Evolutionary conservation across 2,329 filamentous ascomycete genomes (phyloP).

Genomic region (Apiospora hydei): DNA sequence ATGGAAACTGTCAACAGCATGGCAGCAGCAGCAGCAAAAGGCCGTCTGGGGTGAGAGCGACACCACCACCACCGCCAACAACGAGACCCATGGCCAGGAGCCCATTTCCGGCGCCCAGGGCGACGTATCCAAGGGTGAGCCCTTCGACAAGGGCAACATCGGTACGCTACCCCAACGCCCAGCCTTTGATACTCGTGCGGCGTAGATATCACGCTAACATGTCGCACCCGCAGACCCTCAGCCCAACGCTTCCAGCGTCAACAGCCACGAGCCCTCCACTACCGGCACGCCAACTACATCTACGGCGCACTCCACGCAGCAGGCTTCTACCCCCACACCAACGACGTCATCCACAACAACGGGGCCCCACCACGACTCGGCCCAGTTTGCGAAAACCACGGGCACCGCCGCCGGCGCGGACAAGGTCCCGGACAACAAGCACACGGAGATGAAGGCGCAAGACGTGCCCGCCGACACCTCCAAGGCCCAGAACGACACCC

Average conservation of each 20-base stretch:
- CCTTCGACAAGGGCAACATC: constrained; percentile 82
- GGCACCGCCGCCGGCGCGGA: constrained; percentile 36
- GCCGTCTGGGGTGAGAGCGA: constrained; percentile 55
- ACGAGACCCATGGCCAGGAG: constrained; percentile 55
- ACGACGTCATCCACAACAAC: constrained; percentile 29
- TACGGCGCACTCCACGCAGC: constrained; percentile 14
- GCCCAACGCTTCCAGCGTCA: neutral
- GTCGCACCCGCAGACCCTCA: neutral
- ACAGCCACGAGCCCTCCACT: neutral
- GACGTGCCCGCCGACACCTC: constrained; percentile 36
- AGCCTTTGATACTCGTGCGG: neutral
- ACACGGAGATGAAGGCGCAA: constrained; percentile 37
- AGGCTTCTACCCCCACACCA: constrained; percentile 12
- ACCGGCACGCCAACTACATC: neutral
- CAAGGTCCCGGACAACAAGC: constrained; percentile 38
- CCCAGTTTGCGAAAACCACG: constrained; percentile 37
- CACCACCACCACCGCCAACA: constrained; percentile 25
- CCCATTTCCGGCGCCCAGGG: constrained; percentile 76
- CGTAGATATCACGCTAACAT: neutral
- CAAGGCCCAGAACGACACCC: constrained; percentile 49
- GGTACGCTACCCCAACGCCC: neutral
- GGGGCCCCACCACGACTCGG: constrained; percentile 27
- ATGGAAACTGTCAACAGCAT: constrained; percentile 73
- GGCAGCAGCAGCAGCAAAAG: constrained; percentile 55
- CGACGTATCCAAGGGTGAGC: constrained; percentile 71